These are phyloP conservation scores for Eremothecium gossypii DNA, from an alignment of 1,139 yeast genomes.

Conservation along the genomic window DNA sequence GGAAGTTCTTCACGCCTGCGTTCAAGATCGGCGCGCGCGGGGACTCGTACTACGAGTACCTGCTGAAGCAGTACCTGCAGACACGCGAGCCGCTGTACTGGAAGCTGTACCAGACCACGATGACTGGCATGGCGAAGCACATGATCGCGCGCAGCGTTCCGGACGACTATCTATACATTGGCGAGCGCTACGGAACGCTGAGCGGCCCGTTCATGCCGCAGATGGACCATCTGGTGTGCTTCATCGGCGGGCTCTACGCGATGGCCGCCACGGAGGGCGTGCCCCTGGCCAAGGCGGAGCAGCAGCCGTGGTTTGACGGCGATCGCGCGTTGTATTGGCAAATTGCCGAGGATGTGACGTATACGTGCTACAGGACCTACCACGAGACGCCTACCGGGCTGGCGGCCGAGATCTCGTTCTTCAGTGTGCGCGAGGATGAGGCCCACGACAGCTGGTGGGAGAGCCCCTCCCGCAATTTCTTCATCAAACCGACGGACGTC, in stretches of 20 bases:
- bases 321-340: conserved; percentile 48
- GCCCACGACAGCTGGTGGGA: conserved; percentile 12
- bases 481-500: conserved; percentile 59
- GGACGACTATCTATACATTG: conserved; percentile 48
- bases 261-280: conserved; percentile 81
- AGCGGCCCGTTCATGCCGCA: conserved; percentile 53
- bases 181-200: conserved; percentile 69
- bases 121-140: conserved; percentile 62
- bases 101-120: conserved; percentile 69
- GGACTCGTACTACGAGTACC: conserved; percentile 86
- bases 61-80: conserved; percentile 77
- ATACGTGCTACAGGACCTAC: conserved; percentile 81
- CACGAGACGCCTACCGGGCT: conserved; percentile 64
- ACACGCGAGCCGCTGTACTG: conserved; percentile 57
- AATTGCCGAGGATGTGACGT: conserved; percentile 66
- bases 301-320: conserved; percentile 37
- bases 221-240: conserved; percentile 93
- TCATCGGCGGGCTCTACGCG: conserved; percentile 84
- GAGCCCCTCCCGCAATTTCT: conserved; percentile 43
- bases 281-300: conserved; percentile 43
- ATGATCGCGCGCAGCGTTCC: conserved; percentile 46
- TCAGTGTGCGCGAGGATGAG: conserved; percentile 29
- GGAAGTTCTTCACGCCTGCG: conserved; percentile 51
- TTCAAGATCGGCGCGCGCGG: conserved; percentile 87
- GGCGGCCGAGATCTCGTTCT: conserved; percentile 82